Conservation (phyloP, 768 basidiomycete genomes). For the Sistotremastrum suecicum region DNA sequence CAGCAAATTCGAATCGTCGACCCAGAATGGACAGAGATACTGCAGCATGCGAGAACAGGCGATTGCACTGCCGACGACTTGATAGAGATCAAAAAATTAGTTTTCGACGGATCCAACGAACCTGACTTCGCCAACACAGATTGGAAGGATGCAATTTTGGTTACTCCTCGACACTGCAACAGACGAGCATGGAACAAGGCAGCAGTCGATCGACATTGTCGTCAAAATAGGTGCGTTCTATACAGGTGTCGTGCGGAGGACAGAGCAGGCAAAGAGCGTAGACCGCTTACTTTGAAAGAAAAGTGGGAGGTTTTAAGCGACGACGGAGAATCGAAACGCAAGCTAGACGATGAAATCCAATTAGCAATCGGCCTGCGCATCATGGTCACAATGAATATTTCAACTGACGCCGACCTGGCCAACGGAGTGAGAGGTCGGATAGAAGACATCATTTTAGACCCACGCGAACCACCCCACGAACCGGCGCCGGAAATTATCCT, state of each 20-base stretch:
- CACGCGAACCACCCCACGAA: slow-evolving; percentile 11
- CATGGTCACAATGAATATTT: slow-evolving; percentile 23
- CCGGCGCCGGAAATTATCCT: no score
- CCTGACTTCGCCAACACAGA: slow-evolving; percentile 14
- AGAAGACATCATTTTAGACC: slow-evolving; percentile 18
- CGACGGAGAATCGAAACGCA: slow-evolving; percentile 6
- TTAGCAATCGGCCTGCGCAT: slow-evolving; percentile 22
- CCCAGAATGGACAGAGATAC: slow-evolving; percentile 16
- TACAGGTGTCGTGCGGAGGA: slow-evolving; percentile 21
- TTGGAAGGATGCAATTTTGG: slow-evolving; percentile 21
- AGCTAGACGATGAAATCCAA: slow-evolving; percentile 11
- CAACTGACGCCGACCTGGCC: slow-evolving; percentile 23
- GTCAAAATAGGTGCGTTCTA: slow-evolving; percentile 9
- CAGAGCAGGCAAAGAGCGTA: slow-evolving; percentile 4
- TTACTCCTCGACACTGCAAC: slow-evolving; percentile 24
- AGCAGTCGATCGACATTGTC: slow-evolving; percentile 11
- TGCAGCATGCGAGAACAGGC: slow-evolving; percentile 16
- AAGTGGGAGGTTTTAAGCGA: slow-evolving; percentile 2
- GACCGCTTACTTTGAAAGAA: slow-evolving; percentile 4
- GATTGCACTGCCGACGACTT: slow-evolving; percentile 14
- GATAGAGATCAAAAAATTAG: slow-evolving; percentile 12
- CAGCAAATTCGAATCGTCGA: slow-evolving; percentile 23
- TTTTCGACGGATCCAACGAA: no score
- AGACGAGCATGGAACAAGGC: slow-evolving; percentile 24
- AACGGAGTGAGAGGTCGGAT: slow-evolving; percentile 27